phyloP scores from a whole-genome alignment of 805 yeast genomes.

The Candida tallmaniae region DNA sequence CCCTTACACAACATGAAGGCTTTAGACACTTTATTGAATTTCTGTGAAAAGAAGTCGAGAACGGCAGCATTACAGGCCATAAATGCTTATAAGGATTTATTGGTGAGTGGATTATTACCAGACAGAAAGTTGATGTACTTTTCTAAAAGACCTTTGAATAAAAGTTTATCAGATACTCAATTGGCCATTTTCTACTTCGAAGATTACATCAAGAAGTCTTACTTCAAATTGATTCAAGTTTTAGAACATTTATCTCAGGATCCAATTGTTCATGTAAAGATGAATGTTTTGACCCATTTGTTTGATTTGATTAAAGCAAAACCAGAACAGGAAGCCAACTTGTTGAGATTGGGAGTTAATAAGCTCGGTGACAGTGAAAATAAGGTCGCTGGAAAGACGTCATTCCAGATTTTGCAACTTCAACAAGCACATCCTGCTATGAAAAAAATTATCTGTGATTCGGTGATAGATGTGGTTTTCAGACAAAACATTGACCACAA shows the following conservation, averaged over 20 bases:
- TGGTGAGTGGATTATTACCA: constrained; percentile 78
- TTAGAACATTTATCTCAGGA: constrained; percentile 85
- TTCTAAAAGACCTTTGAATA: constrained; percentile 63
- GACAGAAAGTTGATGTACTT: constrained; percentile 78
- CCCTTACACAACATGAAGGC: constrained; percentile 87
- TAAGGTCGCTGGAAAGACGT: constrained; percentile 84
- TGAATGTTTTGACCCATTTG: constrained; percentile 69
- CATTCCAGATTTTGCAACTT: constrained; percentile 70
- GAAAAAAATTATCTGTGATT: constrained; percentile 75
- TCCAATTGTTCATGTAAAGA: constrained; percentile 82
- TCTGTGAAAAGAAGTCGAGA: constrained; percentile 87
- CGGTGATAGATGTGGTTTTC: constrained; percentile 77
- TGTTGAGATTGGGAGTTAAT: constrained; percentile 83
- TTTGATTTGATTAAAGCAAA: constrained; percentile 77
- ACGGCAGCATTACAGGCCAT: constrained; percentile 89
- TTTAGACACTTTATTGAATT: constrained; percentile 67
- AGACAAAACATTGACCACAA: constrained; percentile 74
- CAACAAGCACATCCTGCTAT: constrained; percentile 95
- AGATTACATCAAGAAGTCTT: constrained; percentile 75
- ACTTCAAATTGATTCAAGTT: constrained; percentile 69
- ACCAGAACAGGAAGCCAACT: constrained; percentile 95
- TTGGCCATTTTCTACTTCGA: constrained; percentile 81
- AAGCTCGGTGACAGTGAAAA: constrained; percentile 91
- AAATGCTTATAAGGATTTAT: constrained; percentile 84
- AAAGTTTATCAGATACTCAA: constrained; percentile 38